Evolutionary conservation across 352 stramenopile species (phyloP).

Genomic region (Phytophthora citrophthora): DNA sequence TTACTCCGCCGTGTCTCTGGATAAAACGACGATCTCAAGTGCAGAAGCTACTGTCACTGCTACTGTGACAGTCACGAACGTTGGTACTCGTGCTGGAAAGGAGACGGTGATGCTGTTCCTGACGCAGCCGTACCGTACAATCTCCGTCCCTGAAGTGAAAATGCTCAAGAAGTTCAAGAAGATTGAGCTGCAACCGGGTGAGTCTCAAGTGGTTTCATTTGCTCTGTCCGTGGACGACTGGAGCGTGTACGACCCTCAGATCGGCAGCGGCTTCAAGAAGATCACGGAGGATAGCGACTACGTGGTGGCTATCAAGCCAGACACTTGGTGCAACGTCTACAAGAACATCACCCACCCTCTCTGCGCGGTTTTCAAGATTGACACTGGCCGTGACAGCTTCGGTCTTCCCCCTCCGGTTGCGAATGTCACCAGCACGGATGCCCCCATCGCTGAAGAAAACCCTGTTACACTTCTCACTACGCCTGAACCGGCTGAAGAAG

Average conservation of each 20-base stretch:
- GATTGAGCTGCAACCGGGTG: conserved; percentile 55
- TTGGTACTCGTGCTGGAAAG: conserved; percentile 55
- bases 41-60: conserved; percentile 20
- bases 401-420: conserved; percentile 13
- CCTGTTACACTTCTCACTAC: background rate
- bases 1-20: conserved; percentile 53
- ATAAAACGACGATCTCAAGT: conserved; percentile 44
- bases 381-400: conserved; percentile 29
- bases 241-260: conserved; percentile 68
- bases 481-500: conserved; percentile 5
- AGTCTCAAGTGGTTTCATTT: conserved; percentile 43
- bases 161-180: conserved; percentile 83
- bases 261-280: conserved; percentile 59
- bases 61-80: conserved; percentile 74
- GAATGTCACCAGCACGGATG: conserved; percentile 7
- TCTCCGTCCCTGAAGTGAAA: conserved; percentile 80
- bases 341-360: conserved; percentile 43
- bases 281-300: conserved; percentile 68
- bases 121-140: conserved; percentile 56
- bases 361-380: conserved; percentile 50
- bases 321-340: conserved; percentile 77
- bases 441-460: background rate
- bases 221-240: conserved; percentile 50
- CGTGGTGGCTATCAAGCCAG: conserved; percentile 64
- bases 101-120: conserved; percentile 83